Evolutionary conservation across 2,329 filamentous ascomycete species (phyloP).

Genomic region (Fusarium albidum): DNA sequence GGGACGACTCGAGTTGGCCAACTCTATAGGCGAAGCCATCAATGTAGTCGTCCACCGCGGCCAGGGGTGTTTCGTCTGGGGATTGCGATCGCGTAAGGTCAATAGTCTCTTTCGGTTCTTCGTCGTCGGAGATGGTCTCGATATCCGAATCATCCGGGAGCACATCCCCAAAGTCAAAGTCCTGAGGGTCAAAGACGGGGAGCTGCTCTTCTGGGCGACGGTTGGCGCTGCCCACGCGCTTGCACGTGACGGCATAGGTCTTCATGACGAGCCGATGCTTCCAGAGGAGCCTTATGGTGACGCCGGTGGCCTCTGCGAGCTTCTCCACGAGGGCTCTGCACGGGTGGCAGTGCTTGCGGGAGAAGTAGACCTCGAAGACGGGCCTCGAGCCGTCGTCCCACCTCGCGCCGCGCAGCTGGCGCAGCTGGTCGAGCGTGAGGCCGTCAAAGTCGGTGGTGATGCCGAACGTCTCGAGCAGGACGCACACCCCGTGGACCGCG

Average conservation of each 20-base stretch:
- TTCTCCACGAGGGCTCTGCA: constrained; percentile 40
- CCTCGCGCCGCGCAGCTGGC: constrained; percentile 25
- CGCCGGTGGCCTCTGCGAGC: constrained; percentile 41
- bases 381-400: constrained; percentile 42
- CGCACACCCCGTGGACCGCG: constrained; percentile 43
- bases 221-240: not conserved
- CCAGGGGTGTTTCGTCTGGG: constrained; percentile 1
- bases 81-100: constrained; percentile 32
- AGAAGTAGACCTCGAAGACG: constrained; percentile 47
- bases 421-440: constrained; percentile 34
- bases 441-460: constrained; percentile 35
- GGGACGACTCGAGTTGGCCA: constrained; percentile 42
- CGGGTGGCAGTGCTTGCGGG: constrained; percentile 42
- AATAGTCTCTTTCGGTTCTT: constrained; percentile 18
- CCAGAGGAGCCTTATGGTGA: constrained; percentile 40
- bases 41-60: constrained; percentile 26
- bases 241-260: constrained; percentile 31
- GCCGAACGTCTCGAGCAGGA: constrained; percentile 39
- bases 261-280: constrained; percentile 39
- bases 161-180: constrained; percentile 35
- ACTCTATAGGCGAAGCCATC: constrained; percentile 45
- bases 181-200: constrained; percentile 26
- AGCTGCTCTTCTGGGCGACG: too few relatives aligned
- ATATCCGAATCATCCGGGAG: constrained; percentile 20
- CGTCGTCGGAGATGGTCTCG: constrained; percentile 22